Conservation (phyloP, 1,284 basidiomycete species). For the Termitomyces sp. region DNA sequence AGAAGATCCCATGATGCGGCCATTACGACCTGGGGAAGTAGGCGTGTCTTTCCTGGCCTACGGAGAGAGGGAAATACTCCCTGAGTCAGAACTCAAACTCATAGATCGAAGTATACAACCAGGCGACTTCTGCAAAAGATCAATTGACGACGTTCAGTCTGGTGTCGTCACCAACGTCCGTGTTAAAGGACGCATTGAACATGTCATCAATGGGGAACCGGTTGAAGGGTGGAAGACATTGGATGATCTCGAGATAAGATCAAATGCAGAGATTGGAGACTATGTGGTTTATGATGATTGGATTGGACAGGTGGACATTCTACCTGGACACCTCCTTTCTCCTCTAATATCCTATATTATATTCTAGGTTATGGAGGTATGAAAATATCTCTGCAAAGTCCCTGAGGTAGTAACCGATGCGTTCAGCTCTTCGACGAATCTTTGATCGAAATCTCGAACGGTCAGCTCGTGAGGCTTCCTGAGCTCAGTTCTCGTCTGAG, state of each 20-base stretch:
- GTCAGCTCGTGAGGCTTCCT: conserved; percentile 62
- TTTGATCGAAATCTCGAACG: conserved; percentile 56
- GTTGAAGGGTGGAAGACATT: conserved; percentile 63
- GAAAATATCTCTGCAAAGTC: conserved; percentile 2
- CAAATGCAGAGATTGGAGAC: conserved; percentile 71
- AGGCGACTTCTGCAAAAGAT: conserved; percentile 83
- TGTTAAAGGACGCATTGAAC: conserved; percentile 65
- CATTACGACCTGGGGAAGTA: conserved; percentile 76
- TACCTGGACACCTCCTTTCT: conserved; percentile 8
- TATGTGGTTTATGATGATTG: conserved; percentile 82
- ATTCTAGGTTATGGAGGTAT: conserved; percentile 48
- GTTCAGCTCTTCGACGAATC: conserved; percentile 82
- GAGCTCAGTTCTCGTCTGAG: conserved; percentile 69
- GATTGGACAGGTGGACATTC: conserved; percentile 74
- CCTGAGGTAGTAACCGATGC: conserved; percentile 6
- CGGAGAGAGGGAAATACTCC: conserved; percentile 63
- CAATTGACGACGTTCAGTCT: conserved; percentile 67
- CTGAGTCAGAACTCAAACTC: conserved; percentile 66
- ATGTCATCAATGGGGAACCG: conserved; percentile 65
- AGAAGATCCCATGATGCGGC: conserved; percentile 68
- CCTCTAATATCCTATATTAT: conserved; percentile 11
- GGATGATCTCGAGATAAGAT: conserved; percentile 54
- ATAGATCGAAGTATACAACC: conserved; percentile 76
- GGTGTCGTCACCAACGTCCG: conserved; percentile 68
- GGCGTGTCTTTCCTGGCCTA: conserved; percentile 69